Evolutionary conservation across 2,329 filamentous ascomycete species (phyloP), one percentile per base, ranked within the genome.

Genomic region (Talaromyces islandicus): DNA sequence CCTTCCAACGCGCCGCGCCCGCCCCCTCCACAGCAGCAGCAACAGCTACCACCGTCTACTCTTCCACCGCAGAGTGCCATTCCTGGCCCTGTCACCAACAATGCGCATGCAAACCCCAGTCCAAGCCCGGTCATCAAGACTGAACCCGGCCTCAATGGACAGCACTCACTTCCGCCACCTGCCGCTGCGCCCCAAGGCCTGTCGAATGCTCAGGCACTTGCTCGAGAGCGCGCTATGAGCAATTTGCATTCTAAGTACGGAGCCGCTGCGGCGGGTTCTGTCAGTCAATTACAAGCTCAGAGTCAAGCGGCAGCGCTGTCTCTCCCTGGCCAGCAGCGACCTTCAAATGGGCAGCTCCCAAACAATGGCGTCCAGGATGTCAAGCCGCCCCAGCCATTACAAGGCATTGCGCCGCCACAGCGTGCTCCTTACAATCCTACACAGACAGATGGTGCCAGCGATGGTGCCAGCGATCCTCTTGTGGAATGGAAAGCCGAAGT

Each of bases 361-460:
- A 75, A 70, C 69, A 67, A 70, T 70, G 74, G 77, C 51, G 64
- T 73, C 48, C 78, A 77, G 50, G 76, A 77, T 46, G 73, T 78
- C 51, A 77, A 76, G 57, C 73, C 73, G 57, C 71, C 72, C 56
- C 69, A 71, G 24, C 66, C 70, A 11, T 73, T 73, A 62, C 73
- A 75, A 51, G 68, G 68, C 27, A 66, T 70, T 53, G 68, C 75
- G 38, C 75, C 77, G 57, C 71, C 76, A 52, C 74, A 77, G 7
- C 66, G 71, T 9, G 66, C 72, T 27, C 76, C 75, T 14, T 67
- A 81, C 56, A 72, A 75, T 54, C 78, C 79, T 54, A 76, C 86
- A 25, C 90, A 97, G 73, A 88, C 88, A 14, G 93, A 97, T 70
- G 93, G 92, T 56, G 78, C 89, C 32, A 80, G 75, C 14, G 93